phyloP scores from a whole-genome alignment of 1,284 basidiomycete species.

The Dichomitus squalens region DNA sequence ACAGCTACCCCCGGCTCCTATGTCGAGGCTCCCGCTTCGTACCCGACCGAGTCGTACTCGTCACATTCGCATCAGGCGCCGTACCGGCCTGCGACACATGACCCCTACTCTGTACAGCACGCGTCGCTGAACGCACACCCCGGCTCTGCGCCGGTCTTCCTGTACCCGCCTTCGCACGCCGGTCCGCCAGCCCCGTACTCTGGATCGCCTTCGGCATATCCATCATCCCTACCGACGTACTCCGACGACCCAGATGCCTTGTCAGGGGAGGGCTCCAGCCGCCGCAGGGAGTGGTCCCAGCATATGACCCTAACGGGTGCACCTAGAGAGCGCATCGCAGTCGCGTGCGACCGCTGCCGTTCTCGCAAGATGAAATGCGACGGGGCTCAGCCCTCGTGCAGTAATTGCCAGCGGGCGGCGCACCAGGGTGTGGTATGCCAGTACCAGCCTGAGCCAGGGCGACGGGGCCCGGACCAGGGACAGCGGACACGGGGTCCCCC shows the following conservation, averaged over 20 bases:
- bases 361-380: slow-evolving; percentile 1
- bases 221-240: neutral
- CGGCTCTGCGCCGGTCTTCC: neutral
- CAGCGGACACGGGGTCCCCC: neutral
- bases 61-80: neutral
- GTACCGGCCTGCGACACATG: neutral
- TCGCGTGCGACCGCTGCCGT: neutral
- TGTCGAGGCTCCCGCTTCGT: neutral
- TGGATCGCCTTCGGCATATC: neutral
- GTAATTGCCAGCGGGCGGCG: neutral
- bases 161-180: neutral
- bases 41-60: neutral
- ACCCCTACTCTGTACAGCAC: neutral
- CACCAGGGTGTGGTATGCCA: neutral
- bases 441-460: neutral
- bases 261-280: neutral
- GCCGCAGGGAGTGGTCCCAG: neutral
- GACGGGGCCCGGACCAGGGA: neutral
- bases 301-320: neutral
- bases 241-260: neutral
- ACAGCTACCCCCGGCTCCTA: neutral
- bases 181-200: neutral
- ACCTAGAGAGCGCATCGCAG: neutral
- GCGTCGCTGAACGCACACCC: neutral
- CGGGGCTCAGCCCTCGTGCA: neutral